Base-by-base conservation (phyloP, 2,329 filamentous ascomycete species). In the Trichoderma lentiforme region DNA sequence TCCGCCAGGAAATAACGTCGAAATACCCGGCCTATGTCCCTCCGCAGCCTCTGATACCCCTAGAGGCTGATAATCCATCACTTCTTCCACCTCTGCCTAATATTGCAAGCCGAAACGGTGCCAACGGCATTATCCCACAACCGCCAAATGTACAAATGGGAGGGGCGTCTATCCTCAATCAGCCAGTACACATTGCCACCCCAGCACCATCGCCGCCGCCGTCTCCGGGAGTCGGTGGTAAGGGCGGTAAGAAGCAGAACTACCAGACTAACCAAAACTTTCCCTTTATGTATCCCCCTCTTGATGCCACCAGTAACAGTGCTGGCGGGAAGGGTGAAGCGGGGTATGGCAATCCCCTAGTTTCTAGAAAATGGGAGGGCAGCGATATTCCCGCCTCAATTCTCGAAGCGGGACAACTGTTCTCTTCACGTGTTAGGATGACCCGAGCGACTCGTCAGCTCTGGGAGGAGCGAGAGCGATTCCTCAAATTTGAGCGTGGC, bases 251-350 rank as follows among this genome's bases (percentile, higher is more conserved):
- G 85, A 99, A 99, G 80, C 96, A 99, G 78, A 99, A 98, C 76
- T 99, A 99, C 78, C 96, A 99, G 81, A 99, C 96, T 0, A 99
- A 99, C 78, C 96, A 99, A 77, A 96, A 98, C 79, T 98, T 99
- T 75, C 96, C 96, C 0, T 98, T 99, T 79, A 90, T 99, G 83
- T 99, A 99, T 76, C 96, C 96, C 2, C 96, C 96, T 1, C 84
- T 98, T 21, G 95, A 98, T 81, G 91, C 91, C 73, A 91, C 90
- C 28, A 97, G 94, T 82, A 97, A 97, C 79, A 93, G 92, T 76
- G 91, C 95, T 47, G 95, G 96, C 65, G 95, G 95, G 1, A 98
- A 97, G 79, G 95, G 95, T 14, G 89, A 88, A 24, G 93, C 94
- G 6, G 92, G 93, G 56, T 82, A 95, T 58, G 93, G 97, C 79